Base-by-base conservation (phyloP, 2,329 filamentous ascomycete species). In the Dothidotthia symphoricarpi region DNA sequence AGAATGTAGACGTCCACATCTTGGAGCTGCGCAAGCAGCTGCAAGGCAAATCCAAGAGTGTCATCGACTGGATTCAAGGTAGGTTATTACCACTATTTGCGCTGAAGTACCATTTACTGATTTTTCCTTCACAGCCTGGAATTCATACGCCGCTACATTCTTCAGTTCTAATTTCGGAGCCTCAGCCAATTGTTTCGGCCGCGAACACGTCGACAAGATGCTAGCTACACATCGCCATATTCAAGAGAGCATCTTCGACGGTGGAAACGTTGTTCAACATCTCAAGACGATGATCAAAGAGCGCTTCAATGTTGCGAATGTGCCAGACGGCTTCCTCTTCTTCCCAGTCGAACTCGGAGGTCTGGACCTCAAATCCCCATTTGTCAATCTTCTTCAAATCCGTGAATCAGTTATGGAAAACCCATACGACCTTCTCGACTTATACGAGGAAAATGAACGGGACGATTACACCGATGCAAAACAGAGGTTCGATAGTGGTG, bases 101-200 rank as follows among this genome's bases (percentile, higher is more conserved):
- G 12, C 13, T 10, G 9, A 16, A 16, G 7, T 1, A 6, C 14
- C 7, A 2, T 6, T 5, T 9, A 14, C 47, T 51, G 13, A 53
- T 10, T 3, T 15, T 2, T 15, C 12, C 12, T 24, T 6, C 19
- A 22, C 3, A 34, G 64, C 70, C 0, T 77, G 75, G 76, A 79
- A 80, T 45, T 69, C 70, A 0, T 79, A 77, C 44, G 74, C 69
- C 1, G 66, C 64, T 2, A 72, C 69, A 0, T 80, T 79, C 62
- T 75, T 80, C 56, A 65, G 67, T 3, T 70, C 69, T 12, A 78
- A 77, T 46, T 78, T 79, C 40, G 76, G 75, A 14, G 68, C 68
- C 24, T 61, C 75, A 0, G 72, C 74, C 3, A 73, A 76, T 37
- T 78, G 75, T 45, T 76, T 75, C 37, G 75, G 76, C 0, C 69